These are phyloP conservation scores for Solanum rostratum DNA, from an alignment of 257 asterid species.

Conservation along the genomic window DNA sequence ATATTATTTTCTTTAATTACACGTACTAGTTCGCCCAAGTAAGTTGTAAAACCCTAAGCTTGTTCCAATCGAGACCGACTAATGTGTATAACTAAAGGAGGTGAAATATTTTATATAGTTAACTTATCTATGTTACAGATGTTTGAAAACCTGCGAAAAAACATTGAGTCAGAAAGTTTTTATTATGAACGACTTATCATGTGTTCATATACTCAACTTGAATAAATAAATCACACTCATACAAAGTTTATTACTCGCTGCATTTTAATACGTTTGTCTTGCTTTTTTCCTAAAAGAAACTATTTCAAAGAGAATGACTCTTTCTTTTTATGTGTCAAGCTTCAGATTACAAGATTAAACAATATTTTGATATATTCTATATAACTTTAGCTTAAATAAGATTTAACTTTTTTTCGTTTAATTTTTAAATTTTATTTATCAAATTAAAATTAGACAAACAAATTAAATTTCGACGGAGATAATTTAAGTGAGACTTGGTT, in stretches of 20 bases:
- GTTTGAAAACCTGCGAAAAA: not conserved
- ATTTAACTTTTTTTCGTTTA: no score
- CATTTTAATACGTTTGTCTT: no score
- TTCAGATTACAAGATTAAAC: no score
- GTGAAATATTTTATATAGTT: not conserved
- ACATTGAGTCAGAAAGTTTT: not conserved
- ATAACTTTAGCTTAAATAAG: no score
- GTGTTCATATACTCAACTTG: not conserved
- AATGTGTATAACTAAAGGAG: not conserved
- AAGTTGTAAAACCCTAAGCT: not conserved
- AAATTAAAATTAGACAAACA: not conserved
- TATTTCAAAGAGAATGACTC: not conserved
- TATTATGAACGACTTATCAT: not conserved
- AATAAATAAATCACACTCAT: no score
- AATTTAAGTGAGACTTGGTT: no score
- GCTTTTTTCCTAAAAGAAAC: no score
- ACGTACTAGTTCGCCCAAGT: fast-evolving
- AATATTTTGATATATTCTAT: not conserved
- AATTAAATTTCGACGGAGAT: no score
- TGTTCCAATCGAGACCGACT: not conserved
- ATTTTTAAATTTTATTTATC: not conserved
- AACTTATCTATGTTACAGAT: not conserved
- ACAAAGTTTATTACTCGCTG: not conserved
- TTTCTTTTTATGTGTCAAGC: no score
- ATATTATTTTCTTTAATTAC: not conserved